Evolutionary conservation across 1,284 basidiomycete species (phyloP), one percentile per base, ranked within the genome.

Genomic region (Taiwanofungus camphoratus): DNA sequence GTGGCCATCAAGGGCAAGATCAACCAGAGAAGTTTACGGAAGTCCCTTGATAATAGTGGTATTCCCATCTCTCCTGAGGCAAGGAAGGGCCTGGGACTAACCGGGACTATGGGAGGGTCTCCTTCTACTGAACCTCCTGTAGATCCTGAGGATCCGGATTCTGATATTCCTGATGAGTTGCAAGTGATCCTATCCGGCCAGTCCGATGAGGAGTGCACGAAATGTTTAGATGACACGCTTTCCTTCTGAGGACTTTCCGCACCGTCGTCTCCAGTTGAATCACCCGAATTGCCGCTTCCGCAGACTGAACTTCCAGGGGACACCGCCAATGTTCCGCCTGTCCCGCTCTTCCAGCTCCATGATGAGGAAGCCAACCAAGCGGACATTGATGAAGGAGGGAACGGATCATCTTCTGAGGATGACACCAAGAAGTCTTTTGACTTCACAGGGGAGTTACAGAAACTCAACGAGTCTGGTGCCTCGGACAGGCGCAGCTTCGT

Each of bases 381-480:
- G 1, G 73, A 76, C 29, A 53, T 70, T 8, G 76, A 79, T 38
- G 76, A 72, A 15, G 60, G 63, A 37, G 41, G 47, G 13, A 40
- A 35, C 13, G 52, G 49, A 16, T 41, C 45, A 4, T n/a, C n/a
- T n/a, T 67, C 60, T 21, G 69, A 68, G 11, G 77, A 81, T 39
- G 75, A 80, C 46, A 87, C 85, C 0, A 83, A 82, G 62, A 79
- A 76, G 53, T 86, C 83, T 1, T 93, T 92, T 51, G 89, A 93
- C 59, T 93, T 92, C 55, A 92, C 89, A 0, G 81, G 78, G 19
- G 89, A 92, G 60, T 67, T 89, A 36, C 68, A 74, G 58, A 76
- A 69, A 49, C 71, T 92, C 33, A 82, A 82, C 44, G 77, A 81
- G 53, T 79, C 75, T 4, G 83, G 83, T 20, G 79, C 59, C 3